A percentile compares a stretch with the other conserved stretches of the same genome.
Conservation (phyloP, 2,329 filamentous ascomycete species). For the Aspergillus candidus region DNA sequence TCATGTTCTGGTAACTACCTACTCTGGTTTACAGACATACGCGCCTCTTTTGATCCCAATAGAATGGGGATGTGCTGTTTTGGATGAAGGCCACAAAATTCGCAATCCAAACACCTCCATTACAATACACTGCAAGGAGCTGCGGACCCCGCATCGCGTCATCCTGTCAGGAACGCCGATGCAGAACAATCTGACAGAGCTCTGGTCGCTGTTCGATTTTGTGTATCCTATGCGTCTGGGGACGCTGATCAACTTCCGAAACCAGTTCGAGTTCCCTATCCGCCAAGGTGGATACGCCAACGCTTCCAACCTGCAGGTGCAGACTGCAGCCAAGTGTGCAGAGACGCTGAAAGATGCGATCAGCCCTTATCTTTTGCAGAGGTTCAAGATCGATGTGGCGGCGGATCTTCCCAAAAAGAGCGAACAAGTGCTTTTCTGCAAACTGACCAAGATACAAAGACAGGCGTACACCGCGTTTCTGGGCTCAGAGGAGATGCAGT, state of each 20-base stretch:
- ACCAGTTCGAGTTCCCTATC: slow-evolving; percentile 91
- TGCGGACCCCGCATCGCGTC: slow-evolving; percentile 81
- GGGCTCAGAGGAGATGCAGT: slow-evolving; percentile 74
- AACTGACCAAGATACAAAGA: slow-evolving; percentile 72
- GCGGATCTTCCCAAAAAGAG: slow-evolving; percentile 91
- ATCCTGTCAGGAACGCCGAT: slow-evolving; percentile 96
- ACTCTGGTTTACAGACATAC: slow-evolving; percentile 91
- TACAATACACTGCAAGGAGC: slow-evolving; percentile 89
- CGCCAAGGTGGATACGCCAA: slow-evolving; percentile 90
- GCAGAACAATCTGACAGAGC: slow-evolving; percentile 90
- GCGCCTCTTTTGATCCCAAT: slow-evolving; percentile 72
- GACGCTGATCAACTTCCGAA: slow-evolving; percentile 81
- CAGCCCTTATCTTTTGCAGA: slow-evolving; percentile 84
- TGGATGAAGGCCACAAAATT: slow-evolving; percentile 98
- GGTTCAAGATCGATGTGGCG: slow-evolving; percentile 89
- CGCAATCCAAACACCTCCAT: slow-evolving; percentile 93
- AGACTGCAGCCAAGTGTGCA: slow-evolving; percentile 90
- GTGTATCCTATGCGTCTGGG: slow-evolving; percentile 94
- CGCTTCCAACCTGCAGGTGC: slow-evolving; percentile 85
- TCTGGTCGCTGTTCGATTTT: slow-evolving; percentile 98
- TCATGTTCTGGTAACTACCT: slow-evolving; percentile 91
- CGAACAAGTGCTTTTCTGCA: slow-evolving; percentile 94
- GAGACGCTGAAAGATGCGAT: slow-evolving; percentile 91
- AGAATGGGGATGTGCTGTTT: slow-evolving; percentile 86
- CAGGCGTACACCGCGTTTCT: slow-evolving; percentile 77